Conservation (phyloP, 2,329 filamentous ascomycete species). For the Hypocrella siamensis region DNA sequence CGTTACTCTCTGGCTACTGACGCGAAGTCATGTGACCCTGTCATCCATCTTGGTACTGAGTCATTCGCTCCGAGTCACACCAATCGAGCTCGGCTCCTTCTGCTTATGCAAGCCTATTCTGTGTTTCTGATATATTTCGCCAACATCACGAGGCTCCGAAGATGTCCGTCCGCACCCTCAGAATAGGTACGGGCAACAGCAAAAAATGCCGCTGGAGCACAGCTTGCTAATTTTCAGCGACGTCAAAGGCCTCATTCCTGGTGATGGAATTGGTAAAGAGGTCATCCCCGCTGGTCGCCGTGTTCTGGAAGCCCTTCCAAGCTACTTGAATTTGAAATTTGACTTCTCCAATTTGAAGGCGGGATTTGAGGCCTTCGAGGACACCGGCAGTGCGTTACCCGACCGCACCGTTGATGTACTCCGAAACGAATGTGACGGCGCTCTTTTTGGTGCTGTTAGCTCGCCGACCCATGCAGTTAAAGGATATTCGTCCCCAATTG, state of each 20-base stretch:
- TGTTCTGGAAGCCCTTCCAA: constrained; percentile 79
- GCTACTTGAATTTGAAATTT: constrained; percentile 86
- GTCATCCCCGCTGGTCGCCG: constrained; percentile 91
- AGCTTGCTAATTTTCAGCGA: constrained; percentile 1
- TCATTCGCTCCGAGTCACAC: too few species aligned
- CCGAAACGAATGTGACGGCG: constrained; percentile 83
- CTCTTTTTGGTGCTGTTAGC: constrained; percentile 89
- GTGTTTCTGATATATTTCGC: too few species aligned
- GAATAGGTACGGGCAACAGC: constrained; percentile 18
- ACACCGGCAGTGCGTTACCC: constrained; percentile 75
- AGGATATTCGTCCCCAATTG: constrained; percentile 93
- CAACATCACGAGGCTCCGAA: constrained; percentile 6
- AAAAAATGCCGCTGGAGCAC: not conserved
- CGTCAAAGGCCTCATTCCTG: constrained; percentile 74
- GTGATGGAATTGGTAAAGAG: constrained; percentile 95
- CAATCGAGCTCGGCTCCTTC: too few species aligned
- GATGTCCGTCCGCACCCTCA: constrained; percentile 26
- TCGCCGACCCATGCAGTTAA: constrained; percentile 80
- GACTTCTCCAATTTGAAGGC: constrained; percentile 86
- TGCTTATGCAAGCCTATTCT: too few species aligned
- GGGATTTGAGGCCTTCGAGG: constrained; percentile 85
- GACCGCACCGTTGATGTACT: constrained; percentile 84
- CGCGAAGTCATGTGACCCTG: too few species aligned
- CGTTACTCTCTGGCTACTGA: too few species aligned
- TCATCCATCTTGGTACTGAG: too few species aligned